Base-by-base conservation (phyloP, 2,329 filamentous ascomycete species). In the Leptosphaerulina australis region DNA sequence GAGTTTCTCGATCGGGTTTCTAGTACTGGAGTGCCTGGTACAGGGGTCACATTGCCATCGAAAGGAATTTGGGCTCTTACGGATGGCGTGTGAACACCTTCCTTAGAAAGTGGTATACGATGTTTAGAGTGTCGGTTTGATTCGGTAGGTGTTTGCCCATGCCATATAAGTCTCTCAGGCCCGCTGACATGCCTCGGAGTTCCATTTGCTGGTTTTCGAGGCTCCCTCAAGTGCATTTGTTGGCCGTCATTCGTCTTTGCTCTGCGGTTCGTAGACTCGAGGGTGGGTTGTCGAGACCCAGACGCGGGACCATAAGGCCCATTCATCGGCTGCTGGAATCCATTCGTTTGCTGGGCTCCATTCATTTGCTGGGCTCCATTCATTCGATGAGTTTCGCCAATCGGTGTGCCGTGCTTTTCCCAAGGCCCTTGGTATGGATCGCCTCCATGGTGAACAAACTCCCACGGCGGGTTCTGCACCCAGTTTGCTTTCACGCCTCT, bases 401-500 rank as follows among this genome's bases (percentile, higher is more conserved):
- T 26, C 15, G 36, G 36, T 9, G 6, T 11, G 5, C 36, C 36
- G 14, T 38, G 4, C 22, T 5, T 28, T 24, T 38, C 36, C 14
- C 15, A 28, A 5, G 22, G 36, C 3, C 36, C 36, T 6, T 17
- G 2, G n/a, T 38, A 26, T 18, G 36, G 36, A 12, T 38, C 14
- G 14, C 36, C 36, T 10, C 22, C 36, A 26, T 18, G 20, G 10
- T 38, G 14, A 4, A 28, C 36, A 14, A 38, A 38, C 22, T 44
- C 34, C 48, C 48, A 45, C 2, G 44, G 45, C 8, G 58, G 49
- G n/a, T 49, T 36, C 22, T 20, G 11, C 4, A 10, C 17, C 58
- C 58, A 61, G 14, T 55, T 34, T 24, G 47, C 47, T 36, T 55
- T 54, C 3, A 45, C 44, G 5, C 29, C 31, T 7, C 44, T 24